Base-by-base conservation (phyloP, 2,329 filamentous ascomycete species). In the Fonsecaea pugnacius region DNA sequence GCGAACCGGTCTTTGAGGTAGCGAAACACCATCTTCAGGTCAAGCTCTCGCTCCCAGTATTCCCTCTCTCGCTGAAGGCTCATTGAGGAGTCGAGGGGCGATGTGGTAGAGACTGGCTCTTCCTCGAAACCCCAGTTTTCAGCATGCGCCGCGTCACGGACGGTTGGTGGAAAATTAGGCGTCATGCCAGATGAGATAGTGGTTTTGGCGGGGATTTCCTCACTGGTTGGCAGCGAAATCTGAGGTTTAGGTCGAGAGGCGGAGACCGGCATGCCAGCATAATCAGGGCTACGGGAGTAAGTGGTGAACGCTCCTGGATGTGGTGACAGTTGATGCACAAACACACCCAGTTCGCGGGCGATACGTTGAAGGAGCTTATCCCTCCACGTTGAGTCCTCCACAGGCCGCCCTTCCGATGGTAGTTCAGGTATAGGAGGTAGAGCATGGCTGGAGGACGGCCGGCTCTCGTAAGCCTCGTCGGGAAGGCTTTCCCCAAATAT, bases 1-100 rank as follows among this genome's bases (percentile, higher is more conserved):
- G 73, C 73, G 75, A 96, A 94, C 64, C 91, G 88, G 18, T 87
- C 90, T 63, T 89, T 86, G 33, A 96, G 83, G 74, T 95, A 98
- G 55, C 89, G 87, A 80, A 98, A 98, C 36, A 98, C 91, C 75
- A 96, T 90, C 74, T 90, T 91, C 69, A 97, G 86, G 73, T 98
- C 93, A 4, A 98, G 84, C 60, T 96, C 91, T 65, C 89, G 88
- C 77, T 98, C 93, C 95, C 95, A 99, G 73, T 96, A 95, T 38
- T 95, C 91, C 24, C 80, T 80, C 64, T 87, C 85, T 53, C 78
- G 75, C 71, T 91, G 79, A 36, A 82, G 67, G 8, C 77, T 75
- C 16, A 78, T 51, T 60, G 69, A 63, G 57, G 70, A 64, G 30
- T 72, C 63, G 21, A 64, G 82, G 83, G 38, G 84, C 82, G 73